These are phyloP conservation scores for Cornus controversa DNA, from an alignment of 148 eudicot species.

Conservation along the genomic window DNA sequence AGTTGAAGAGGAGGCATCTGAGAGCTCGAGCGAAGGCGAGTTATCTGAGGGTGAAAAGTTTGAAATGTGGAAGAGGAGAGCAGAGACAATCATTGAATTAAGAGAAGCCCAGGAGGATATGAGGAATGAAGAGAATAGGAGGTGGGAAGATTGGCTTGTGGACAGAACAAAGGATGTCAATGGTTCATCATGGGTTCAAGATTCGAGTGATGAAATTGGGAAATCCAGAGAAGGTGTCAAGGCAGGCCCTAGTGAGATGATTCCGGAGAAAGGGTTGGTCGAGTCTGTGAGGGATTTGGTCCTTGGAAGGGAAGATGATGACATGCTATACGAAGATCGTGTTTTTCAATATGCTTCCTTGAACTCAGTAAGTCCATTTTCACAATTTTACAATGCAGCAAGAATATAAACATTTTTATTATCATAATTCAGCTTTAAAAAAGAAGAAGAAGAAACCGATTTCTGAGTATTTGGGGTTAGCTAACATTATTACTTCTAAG, in stretches of 20 bases:
- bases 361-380: conserved; percentile 62
- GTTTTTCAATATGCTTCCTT: conserved; percentile 80
- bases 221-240: conserved; percentile 34
- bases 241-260: conserved; percentile 49
- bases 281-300: conserved; percentile 61
- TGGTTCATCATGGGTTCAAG: conserved; percentile 38
- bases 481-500: too few species aligned
- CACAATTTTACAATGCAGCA: neutral
- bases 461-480: too few species aligned
- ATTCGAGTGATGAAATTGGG: conserved; percentile 34
- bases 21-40: conserved; percentile 27
- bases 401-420: too few species aligned
- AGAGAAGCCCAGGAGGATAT: conserved; percentile 84
- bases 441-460: too few species aligned
- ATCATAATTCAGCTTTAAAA: too few species aligned
- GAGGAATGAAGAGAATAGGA: conserved; percentile 76
- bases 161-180: conserved; percentile 31
- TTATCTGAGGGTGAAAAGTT: conserved; percentile 67
- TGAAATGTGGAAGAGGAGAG: conserved; percentile 91
- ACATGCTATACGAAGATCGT: conserved; percentile 84
- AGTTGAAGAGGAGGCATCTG: conserved; percentile 24
- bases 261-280: conserved; percentile 74
- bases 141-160: conserved; percentile 97
- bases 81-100: conserved; percentile 83
- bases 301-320: conserved; percentile 69